phyloP scores from a whole-genome alignment of 169 alveolate species.

The Theileria parva region DNA sequence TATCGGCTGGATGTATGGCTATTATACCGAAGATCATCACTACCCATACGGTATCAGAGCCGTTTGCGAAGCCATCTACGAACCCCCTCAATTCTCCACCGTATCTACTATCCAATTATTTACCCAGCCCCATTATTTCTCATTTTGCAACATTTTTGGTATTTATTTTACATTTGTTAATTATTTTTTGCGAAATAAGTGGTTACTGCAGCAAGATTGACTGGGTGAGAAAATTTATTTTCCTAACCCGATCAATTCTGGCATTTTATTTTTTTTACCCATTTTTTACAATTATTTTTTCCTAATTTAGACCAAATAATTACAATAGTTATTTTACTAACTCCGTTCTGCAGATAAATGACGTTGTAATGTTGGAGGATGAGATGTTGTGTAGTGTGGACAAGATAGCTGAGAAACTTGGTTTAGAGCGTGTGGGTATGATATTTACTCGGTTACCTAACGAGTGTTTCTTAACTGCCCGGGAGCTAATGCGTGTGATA shows the following conservation, averaged over 20 bases:
- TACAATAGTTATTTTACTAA: too few relatives aligned
- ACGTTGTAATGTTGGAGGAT: slow-evolving; percentile 46
- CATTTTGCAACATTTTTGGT: too few relatives aligned
- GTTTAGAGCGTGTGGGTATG: slow-evolving; percentile 95
- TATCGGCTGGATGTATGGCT: slow-evolving; percentile 96
- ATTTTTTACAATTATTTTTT: too few relatives aligned
- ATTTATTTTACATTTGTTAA: too few relatives aligned
- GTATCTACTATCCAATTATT: slow-evolving; percentile 24
- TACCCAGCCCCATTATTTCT: background rate
- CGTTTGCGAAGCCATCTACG: slow-evolving; percentile 95
- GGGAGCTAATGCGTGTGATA: slow-evolving; percentile 86
- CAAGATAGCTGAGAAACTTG: slow-evolving; percentile 88
- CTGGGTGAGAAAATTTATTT: too few relatives aligned
- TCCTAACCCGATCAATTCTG: too few relatives aligned
- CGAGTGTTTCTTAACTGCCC: slow-evolving; percentile 89
- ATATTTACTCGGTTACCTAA: slow-evolving; percentile 93
- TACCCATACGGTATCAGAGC: slow-evolving; percentile 97
- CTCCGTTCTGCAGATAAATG: slow-evolving; percentile 1
- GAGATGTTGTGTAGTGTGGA: slow-evolving; percentile 81
- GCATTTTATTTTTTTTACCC: too few relatives aligned
- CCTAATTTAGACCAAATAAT: too few relatives aligned
- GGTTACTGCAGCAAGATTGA: too few relatives aligned
- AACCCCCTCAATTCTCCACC: slow-evolving; percentile 92
- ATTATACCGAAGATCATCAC: slow-evolving; percentile 95
- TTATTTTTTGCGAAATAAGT: too few relatives aligned